phyloP scores from a whole-genome alignment of 2,329 filamentous ascomycete genomes.

The Aspergillus aculeatus region DNA sequence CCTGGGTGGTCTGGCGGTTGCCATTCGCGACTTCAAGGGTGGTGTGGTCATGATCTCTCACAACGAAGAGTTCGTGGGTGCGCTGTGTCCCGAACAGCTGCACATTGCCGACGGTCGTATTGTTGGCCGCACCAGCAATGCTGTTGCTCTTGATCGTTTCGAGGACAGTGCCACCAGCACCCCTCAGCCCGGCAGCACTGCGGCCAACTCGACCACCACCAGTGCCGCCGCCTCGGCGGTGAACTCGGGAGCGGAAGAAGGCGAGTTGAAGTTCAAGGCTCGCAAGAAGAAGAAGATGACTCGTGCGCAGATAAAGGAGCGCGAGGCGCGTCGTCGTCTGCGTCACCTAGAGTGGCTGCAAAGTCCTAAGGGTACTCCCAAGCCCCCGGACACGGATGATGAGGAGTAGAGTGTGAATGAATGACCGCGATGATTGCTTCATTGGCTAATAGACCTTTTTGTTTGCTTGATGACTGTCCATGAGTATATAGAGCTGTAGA shows the following conservation, averaged over 20 bases:
- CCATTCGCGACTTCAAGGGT: slow-evolving; percentile 96
- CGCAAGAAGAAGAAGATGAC: slow-evolving; percentile 99
- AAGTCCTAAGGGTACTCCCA: slow-evolving; percentile 78
- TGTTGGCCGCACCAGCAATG: slow-evolving; percentile 74
- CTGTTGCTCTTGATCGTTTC: slow-evolving; percentile 76
- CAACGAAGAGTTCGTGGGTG: slow-evolving; percentile 98
- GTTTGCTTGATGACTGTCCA: slow-evolving; percentile 7
- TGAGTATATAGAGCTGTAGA: slow-evolving; percentile 12
- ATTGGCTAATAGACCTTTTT: slow-evolving; percentile 1
- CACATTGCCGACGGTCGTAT: slow-evolving; percentile 86
- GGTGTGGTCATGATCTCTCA: slow-evolving; percentile 99
- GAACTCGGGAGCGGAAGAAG: slow-evolving; percentile 81
- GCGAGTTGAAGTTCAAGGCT: slow-evolving; percentile 77
- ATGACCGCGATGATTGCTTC: slow-evolving; percentile 9
- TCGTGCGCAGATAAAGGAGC: slow-evolving; percentile 91
- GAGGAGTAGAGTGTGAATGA: slow-evolving; percentile 49
- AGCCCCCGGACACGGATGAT: slow-evolving; percentile 74
- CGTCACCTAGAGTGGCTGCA: slow-evolving; percentile 80
- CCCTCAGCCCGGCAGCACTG: slow-evolving; percentile 53
- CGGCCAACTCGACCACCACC: slow-evolving; percentile 58
- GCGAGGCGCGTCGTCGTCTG: slow-evolving; percentile 79
- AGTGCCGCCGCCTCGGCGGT: slow-evolving; percentile 64
- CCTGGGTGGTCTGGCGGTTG: slow-evolving; percentile 91
- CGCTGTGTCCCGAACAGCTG: slow-evolving; percentile 94
- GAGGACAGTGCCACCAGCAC: slow-evolving; percentile 72